phyloP scores from a whole-genome alignment of 768 basidiomycete genomes.

The Trametes gibbosa region DNA sequence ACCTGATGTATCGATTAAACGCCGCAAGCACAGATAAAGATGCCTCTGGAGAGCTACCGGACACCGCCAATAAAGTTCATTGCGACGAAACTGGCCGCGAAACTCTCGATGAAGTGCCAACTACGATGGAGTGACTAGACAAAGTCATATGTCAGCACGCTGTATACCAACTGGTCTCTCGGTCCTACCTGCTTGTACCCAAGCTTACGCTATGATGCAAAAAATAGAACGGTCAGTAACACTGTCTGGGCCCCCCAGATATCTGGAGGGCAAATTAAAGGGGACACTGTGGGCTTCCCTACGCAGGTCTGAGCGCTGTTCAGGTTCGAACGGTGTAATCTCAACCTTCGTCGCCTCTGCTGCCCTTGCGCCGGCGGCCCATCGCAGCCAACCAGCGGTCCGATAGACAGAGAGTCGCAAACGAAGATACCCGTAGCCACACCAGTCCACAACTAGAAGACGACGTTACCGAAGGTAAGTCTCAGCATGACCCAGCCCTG shows the following conservation, averaged over 20 bases:
- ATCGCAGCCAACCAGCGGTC: conserved; percentile 27
- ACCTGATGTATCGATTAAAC: conserved; percentile 40
- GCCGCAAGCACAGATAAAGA: background rate
- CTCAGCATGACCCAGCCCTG: conserved; percentile 30
- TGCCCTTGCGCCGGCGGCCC: conserved; percentile 27
- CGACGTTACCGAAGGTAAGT: conserved; percentile 70
- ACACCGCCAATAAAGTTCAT: conserved; percentile 89
- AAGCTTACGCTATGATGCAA: conserved; percentile 52
- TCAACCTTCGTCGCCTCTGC: conserved; percentile 64
- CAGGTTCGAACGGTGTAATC: conserved; percentile 98
- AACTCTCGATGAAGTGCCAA: conserved; percentile 82
- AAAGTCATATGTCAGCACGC: background rate
- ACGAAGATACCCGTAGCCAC: conserved; percentile 90
- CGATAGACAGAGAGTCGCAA: conserved; percentile 29
- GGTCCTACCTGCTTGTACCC: conserved; percentile 74
- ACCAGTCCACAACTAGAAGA: conserved; percentile 64
- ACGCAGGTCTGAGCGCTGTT: conserved; percentile 97
- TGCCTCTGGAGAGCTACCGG: conserved; percentile 44
- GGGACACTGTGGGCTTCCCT: conserved; percentile 87
- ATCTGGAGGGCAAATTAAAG: conserved; percentile 39
- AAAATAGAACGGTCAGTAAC: conserved; percentile 49
- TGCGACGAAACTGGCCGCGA: conserved; percentile 86
- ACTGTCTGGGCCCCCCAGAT: conserved; percentile 35
- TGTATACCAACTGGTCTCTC: background rate
- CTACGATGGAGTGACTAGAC: conserved; percentile 78